Evolutionary conservation across 2,329 filamentous ascomycete species (phyloP).

Genomic region (Cytospora mali): DNA sequence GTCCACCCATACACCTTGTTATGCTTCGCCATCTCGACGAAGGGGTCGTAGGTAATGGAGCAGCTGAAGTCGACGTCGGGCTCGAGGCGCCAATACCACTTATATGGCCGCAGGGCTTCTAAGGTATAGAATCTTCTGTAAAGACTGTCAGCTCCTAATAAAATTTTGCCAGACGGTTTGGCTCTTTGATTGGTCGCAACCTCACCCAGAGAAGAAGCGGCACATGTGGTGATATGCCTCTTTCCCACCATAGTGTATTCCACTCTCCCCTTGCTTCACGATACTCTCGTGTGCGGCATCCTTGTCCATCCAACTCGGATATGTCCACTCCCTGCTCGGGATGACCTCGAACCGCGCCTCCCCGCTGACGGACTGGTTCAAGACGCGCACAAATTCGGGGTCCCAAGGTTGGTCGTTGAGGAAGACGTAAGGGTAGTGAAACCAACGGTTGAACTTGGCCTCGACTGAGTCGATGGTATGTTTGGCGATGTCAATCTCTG

Average conservation of each 20-base stretch:
- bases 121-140: slow-evolving; percentile 47
- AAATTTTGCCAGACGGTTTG: not conserved
- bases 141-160: slow-evolving; percentile 6
- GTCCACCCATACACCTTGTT: slow-evolving; percentile 50
- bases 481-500: slow-evolving; percentile 44
- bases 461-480: slow-evolving; percentile 46
- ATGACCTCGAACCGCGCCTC: slow-evolving; percentile 47
- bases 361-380: slow-evolving; percentile 42
- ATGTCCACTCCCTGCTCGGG: slow-evolving; percentile 44
- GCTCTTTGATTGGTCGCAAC: slow-evolving; percentile 19
- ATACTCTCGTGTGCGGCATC: slow-evolving; percentile 32
- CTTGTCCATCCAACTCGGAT: slow-evolving; percentile 38
- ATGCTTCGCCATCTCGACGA: slow-evolving; percentile 48
- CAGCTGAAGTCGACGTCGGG: slow-evolving; percentile 49
- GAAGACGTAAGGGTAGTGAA: slow-evolving; percentile 50
- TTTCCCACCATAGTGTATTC: slow-evolving; percentile 43
- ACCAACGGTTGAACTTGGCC: slow-evolving; percentile 49
- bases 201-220: slow-evolving; percentile 47
- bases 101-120: slow-evolving; percentile 44
- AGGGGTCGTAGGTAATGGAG: slow-evolving; percentile 51
- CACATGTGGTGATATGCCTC: slow-evolving; percentile 46
- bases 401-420: slow-evolving; percentile 50
- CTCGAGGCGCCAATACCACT: slow-evolving; percentile 52
- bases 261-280: slow-evolving; percentile 34
- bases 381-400: slow-evolving; percentile 41